phyloP scores from a whole-genome alignment of 2,329 filamentous ascomycete species.

The Parastagonospora avenae region DNA sequence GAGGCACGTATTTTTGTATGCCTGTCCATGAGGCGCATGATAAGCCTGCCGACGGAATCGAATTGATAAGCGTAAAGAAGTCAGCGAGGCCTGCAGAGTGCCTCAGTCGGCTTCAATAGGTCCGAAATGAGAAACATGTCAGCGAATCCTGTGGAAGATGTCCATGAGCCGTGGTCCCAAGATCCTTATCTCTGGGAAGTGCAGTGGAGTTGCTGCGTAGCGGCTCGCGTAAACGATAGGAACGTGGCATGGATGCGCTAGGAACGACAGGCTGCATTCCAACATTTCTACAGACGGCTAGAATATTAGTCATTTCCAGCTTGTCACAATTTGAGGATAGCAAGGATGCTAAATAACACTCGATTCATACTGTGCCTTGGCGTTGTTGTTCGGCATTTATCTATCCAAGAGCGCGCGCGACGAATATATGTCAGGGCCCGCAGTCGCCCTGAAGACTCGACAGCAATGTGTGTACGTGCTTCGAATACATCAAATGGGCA shows the following conservation, averaged over 20 bases:
- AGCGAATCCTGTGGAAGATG: not conserved
- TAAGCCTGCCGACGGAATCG: conserved; percentile 2
- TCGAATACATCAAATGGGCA: too few relatives aligned
- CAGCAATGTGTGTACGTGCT: too few relatives aligned
- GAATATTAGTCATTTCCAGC: not conserved
- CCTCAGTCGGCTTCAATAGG: not conserved
- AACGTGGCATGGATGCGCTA: not conserved
- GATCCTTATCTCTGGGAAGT: conserved; percentile 13
- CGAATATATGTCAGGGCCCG: too few relatives aligned
- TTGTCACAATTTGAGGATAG: not conserved
- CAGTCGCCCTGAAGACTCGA: too few relatives aligned
- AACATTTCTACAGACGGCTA: not conserved
- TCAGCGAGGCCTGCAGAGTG: not conserved
- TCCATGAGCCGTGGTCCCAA: not conserved
- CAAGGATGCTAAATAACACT: not conserved
- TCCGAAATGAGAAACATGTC: not conserved
- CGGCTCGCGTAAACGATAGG: conserved; percentile 4
- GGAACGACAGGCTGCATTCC: not conserved
- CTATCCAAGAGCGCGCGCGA: too few relatives aligned
- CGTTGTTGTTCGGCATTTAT: too few relatives aligned
- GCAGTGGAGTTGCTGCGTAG: conserved; percentile 6
- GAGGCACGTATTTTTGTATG: not conserved
- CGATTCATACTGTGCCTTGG: too few relatives aligned
- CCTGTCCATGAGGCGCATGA: conserved; percentile 2
- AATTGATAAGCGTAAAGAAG: conserved; percentile 2